phyloP scores from a whole-genome alignment of 106 monocot genomes.

The Allium cepa region DNA sequence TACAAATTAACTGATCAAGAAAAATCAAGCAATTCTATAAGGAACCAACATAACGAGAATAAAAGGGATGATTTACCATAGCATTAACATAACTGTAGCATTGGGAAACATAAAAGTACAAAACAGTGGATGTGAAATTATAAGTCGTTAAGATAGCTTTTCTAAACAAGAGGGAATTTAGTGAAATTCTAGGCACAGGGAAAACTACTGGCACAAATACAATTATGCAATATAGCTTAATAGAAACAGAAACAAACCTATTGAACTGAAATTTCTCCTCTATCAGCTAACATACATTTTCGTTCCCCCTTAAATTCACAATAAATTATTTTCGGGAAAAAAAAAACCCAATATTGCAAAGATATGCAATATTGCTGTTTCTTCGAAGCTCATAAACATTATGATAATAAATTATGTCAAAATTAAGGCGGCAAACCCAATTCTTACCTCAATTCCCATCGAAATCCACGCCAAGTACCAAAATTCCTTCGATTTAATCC shows the following conservation, averaged over 20 bases:
- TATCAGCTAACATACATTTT: neutral
- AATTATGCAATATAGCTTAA: neutral
- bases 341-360: neutral
- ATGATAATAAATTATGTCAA: neutral
- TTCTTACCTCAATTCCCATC: slow-evolving; percentile 9
- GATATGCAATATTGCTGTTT: neutral
- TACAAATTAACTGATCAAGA: too few relatives aligned
- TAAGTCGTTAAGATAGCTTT: too few relatives aligned
- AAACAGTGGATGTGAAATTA: too few relatives aligned
- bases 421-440: neutral
- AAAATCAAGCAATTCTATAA: too few relatives aligned
- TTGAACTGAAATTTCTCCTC: neutral
- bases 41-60: too few relatives aligned
- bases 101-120: too few relatives aligned
- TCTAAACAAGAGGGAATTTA: too few relatives aligned
- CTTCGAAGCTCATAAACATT: neutral
- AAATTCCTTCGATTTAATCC: neutral
- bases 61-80: too few relatives aligned
- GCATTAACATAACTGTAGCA: too few relatives aligned
- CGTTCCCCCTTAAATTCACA: neutral
- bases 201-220: too few relatives aligned
- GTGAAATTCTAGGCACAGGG: too few relatives aligned
- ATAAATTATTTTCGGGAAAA: neutral
- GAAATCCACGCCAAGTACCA: slow-evolving; percentile 2
- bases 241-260: neutral